Conservation (phyloP, 176 grass and related monocot genomes). For the Echinochloa phyllopogon region DNA sequence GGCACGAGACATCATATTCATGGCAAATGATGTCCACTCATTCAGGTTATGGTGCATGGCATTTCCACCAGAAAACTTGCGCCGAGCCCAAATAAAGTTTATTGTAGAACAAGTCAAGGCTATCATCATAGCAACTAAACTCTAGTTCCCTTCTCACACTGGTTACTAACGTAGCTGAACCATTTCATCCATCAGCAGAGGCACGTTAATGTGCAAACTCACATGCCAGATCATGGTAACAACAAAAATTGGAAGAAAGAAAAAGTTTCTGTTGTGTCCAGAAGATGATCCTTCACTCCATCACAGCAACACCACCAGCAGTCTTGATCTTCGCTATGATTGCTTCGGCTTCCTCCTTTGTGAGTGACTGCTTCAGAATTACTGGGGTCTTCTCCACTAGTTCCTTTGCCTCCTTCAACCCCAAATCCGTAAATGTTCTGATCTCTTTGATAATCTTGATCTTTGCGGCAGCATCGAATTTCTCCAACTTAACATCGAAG, state of each 20-base stretch:
- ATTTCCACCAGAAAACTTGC: slow-evolving; percentile 16
- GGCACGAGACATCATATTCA: slow-evolving; percentile 16
- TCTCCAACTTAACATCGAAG: slow-evolving; percentile 94
- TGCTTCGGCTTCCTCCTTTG: slow-evolving; percentile 89
- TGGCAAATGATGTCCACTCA: slow-evolving; percentile 1
- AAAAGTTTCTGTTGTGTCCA: neutral
- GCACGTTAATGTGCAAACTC: slow-evolving; percentile 10
- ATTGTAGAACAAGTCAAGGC: slow-evolving; percentile 45
- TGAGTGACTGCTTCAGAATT: slow-evolving; percentile 88
- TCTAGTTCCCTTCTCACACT: neutral
- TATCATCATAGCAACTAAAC: slow-evolving; percentile 27
- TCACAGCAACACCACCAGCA: slow-evolving; percentile 84
- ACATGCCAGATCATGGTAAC: slow-evolving; percentile 21
- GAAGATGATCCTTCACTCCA: slow-evolving; percentile 62
- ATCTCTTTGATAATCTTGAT: slow-evolving; percentile 99
- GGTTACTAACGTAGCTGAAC: slow-evolving; percentile 33
- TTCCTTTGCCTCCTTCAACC: slow-evolving; percentile 92
- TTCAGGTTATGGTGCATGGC: neutral
- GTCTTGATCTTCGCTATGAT: slow-evolving; percentile 90
- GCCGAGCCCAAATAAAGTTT: slow-evolving; percentile 9
- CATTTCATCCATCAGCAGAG: slow-evolving; percentile 28
- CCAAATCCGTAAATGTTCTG: slow-evolving; percentile 83
- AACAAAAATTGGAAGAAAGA: slow-evolving; percentile 39
- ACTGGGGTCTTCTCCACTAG: slow-evolving; percentile 89
- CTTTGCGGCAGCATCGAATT: slow-evolving; percentile 88